Evolutionary conservation across 108 stramenopile genomes (phyloP).

Genomic region (Cyclostephanos tholiformis): DNA sequence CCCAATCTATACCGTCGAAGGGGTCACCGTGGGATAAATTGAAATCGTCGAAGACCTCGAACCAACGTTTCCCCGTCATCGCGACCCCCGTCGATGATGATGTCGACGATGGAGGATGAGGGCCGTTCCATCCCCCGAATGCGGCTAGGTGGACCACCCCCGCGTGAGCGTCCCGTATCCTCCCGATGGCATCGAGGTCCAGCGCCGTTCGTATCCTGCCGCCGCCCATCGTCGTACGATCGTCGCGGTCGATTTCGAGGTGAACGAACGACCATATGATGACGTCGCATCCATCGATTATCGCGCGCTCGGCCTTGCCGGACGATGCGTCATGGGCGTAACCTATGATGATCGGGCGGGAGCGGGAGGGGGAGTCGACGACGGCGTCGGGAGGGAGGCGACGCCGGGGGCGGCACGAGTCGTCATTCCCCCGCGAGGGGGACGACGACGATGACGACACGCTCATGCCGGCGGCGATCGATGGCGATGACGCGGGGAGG

Average conservation of each 20-base stretch:
- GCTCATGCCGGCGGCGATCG: no score
- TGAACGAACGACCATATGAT: constrained; percentile 76
- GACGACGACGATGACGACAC: no score
- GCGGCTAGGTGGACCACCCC: constrained; percentile 65
- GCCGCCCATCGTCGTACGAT: not conserved
- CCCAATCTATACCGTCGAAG: constrained; percentile 89
- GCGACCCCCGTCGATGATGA: not conserved
- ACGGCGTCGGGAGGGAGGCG: no score
- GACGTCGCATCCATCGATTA: constrained; percentile 67
- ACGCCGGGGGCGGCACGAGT: no score
- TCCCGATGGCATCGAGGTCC: constrained; percentile 45
- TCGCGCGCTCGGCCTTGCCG: constrained; percentile 53
- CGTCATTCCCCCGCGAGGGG: no score
- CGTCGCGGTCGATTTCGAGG: constrained; percentile 28
- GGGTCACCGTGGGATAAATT: constrained; percentile 41
- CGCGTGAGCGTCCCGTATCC: constrained; percentile 37
- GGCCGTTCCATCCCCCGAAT: constrained; percentile 86
- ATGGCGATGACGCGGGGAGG: no score
- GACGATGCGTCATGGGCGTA: constrained; percentile 43
- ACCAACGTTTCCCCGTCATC: constrained; percentile 51
- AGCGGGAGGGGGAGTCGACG: no score
- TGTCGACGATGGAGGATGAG: constrained; percentile 50
- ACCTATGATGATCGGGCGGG: constrained; percentile 35
- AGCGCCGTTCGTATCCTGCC: constrained; percentile 38
- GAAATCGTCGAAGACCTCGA: constrained; percentile 44